Evolutionary conservation across 2,329 filamentous ascomycete species (phyloP), one percentile per base, ranked within the genome.

Genomic region (Penicillium palitans): DNA sequence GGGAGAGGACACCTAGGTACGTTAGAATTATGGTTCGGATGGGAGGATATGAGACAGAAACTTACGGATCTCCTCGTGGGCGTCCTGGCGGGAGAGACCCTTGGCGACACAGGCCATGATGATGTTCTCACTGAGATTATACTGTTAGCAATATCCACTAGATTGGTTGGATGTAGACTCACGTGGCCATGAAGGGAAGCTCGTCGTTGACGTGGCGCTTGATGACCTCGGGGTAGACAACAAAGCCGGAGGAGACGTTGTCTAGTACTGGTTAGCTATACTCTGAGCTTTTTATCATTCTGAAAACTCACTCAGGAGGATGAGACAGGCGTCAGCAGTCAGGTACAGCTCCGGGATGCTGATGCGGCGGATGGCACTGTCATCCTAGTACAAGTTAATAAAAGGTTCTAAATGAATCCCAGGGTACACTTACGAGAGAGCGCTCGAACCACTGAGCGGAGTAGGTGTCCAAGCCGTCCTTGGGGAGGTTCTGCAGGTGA

Each of bases 121-220:
- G 71, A 92, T 87, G 62, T 74, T 74, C 64, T 74, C 72, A 63
- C 72, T 74, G 42, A 7, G 8, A 49, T 8, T 8, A 40, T 3
- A 33, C 33, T n/a, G 60, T 73, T 64, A 72, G 65, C 8, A 2
- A 31, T 15, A 35, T 35, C 17, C 13, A 25, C 17, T 45, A 8
- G 19, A 21, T 10, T 50, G 15, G n/a, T 40, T 35, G 19, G 12
- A n/a, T 13, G 10, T 35, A 12, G 40, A 70, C 80, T 68, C 83
- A 82, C 8, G 87, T 92, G 8, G 87, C 83, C 89, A 93, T 96
- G 78, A 96, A 96, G 1, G 93, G 93, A 15, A 97, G 84, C 76
- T 96, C 90, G 61, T 87, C 83, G 66, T 87, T 83, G 46, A 96
- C 80, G 61, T 83, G 87, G 58, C 83, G 80, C 60, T 82, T 80